These are phyloP conservation scores for Phoenix roebelenii DNA, from an alignment of 176 grass and related monocot species.

Conservation along the genomic window DNA sequence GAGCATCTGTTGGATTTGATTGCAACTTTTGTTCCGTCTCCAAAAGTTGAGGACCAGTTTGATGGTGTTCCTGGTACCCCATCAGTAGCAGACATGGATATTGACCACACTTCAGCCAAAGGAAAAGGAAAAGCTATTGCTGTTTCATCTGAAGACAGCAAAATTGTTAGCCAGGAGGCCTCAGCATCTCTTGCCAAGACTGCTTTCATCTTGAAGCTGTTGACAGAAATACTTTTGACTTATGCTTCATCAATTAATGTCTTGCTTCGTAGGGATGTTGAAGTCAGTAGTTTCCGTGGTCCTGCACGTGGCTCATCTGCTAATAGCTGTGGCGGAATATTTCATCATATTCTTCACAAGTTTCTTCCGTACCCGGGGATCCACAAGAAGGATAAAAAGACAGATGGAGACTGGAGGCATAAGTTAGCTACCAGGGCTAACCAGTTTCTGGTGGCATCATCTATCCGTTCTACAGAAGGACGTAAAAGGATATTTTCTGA, in stretches of 20 bases:
- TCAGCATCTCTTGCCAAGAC: conserved; percentile 76
- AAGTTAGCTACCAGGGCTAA: conserved; percentile 76
- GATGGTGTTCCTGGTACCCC: conserved; percentile 29
- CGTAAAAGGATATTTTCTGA: conserved; percentile 92
- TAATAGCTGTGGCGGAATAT: conserved; percentile 47
- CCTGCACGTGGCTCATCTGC: conserved; percentile 21
- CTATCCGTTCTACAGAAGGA: conserved; percentile 73
- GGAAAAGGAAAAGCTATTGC: conserved; percentile 84
- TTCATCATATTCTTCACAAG: conserved; percentile 76
- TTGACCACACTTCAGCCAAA: conserved; percentile 74
- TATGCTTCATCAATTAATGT: conserved; percentile 89
- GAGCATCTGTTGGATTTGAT: conserved; percentile 79
- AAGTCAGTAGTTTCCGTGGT: conserved; percentile 43
- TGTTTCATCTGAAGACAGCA: conserved; percentile 46
- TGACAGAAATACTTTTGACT: conserved; percentile 89
- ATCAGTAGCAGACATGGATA: conserved; percentile 76
- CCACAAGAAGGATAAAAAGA: conserved; percentile 93
- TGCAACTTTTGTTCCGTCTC: conserved; percentile 51
- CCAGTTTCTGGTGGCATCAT: conserved; percentile 91
- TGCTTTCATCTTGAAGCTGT: conserved; percentile 69
- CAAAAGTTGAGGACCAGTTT: conserved; percentile 41
- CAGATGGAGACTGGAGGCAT: conserved; percentile 89
- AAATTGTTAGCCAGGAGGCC: conserved; percentile 57
- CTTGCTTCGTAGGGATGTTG: conserved; percentile 72
- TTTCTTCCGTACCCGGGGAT: conserved; percentile 62